phyloP scores from a whole-genome alignment of 2,329 filamentous ascomycete genomes.

The Scytalidium sp. region DNA sequence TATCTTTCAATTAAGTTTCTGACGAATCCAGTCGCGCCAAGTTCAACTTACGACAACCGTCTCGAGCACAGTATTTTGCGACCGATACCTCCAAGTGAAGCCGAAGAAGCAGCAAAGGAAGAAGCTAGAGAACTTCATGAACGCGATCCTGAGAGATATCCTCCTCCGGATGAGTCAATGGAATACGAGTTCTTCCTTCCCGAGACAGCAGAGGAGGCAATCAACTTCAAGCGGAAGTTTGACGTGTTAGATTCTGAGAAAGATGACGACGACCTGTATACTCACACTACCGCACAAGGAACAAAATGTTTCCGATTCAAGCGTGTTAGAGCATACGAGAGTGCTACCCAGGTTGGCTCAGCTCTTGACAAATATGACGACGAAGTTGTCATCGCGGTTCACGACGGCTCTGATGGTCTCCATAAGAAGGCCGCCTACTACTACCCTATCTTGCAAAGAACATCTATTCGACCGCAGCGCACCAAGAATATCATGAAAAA shows the following conservation, averaged over 20 bases:
- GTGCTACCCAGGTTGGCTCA: slow-evolving; percentile 53
- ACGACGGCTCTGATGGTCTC: slow-evolving; percentile 49
- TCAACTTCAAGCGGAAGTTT: slow-evolving; percentile 59
- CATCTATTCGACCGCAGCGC: slow-evolving; percentile 59
- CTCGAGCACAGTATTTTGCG: slow-evolving; percentile 60
- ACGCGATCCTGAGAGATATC: slow-evolving; percentile 52
- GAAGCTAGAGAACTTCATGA: slow-evolving; percentile 52
- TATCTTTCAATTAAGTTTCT: slow-evolving; percentile 69
- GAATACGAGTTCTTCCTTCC: slow-evolving; percentile 67
- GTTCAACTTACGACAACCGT: slow-evolving; percentile 54
- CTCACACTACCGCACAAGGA: slow-evolving; percentile 40
- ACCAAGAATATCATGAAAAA: slow-evolving; percentile 58
- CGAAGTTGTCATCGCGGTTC: slow-evolving; percentile 58
- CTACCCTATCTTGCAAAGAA: slow-evolving; percentile 66
- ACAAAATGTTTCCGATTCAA: slow-evolving; percentile 57
- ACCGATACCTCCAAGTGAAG: slow-evolving; percentile 53
- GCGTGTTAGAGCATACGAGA: slow-evolving; percentile 63
- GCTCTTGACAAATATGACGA: slow-evolving; percentile 57
- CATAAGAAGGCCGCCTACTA: slow-evolving; percentile 61
- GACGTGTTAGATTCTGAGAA: slow-evolving; percentile 54
- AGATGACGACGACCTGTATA: slow-evolving; percentile 53
- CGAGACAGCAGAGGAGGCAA: slow-evolving; percentile 42
- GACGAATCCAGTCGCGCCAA: slow-evolving; percentile 57
- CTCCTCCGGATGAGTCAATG: slow-evolving; percentile 54
- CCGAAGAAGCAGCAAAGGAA: slow-evolving; percentile 44